Percentiles rank a stretch among this genome's conserved stretches.
Evolutionary conservation across 2,329 filamentous ascomycete species (phyloP).

Genomic region (Xylariaceae sp.): DNA sequence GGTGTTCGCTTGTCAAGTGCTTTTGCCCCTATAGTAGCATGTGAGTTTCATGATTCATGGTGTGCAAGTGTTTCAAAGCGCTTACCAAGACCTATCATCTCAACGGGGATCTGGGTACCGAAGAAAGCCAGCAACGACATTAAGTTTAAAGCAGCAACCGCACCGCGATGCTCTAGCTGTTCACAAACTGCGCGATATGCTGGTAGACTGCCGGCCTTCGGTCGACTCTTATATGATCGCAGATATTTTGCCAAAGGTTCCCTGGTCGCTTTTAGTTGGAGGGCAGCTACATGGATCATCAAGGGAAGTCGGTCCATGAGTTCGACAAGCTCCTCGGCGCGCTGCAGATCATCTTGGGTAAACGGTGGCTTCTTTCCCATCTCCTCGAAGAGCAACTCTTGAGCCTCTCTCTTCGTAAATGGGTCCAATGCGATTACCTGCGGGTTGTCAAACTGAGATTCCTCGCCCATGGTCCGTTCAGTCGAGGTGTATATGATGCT

Average conservation of each 20-base stretch:
- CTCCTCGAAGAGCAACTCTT: slow-evolving; percentile 58
- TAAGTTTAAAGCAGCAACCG: slow-evolving; percentile 56
- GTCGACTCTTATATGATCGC: slow-evolving; percentile 52
- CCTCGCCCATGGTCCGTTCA: slow-evolving; percentile 52
- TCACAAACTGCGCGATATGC: slow-evolving; percentile 47
- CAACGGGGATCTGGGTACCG: slow-evolving; percentile 61
- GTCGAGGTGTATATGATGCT: slow-evolving; percentile 67
- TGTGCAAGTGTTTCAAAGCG: neutral
- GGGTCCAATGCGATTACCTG: slow-evolving; percentile 52
- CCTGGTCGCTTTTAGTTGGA: slow-evolving; percentile 55
- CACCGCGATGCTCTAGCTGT: slow-evolving; percentile 45
- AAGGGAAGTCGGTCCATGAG: slow-evolving; percentile 62
- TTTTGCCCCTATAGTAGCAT: slow-evolving; percentile 36
- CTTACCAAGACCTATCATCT: slow-evolving; percentile 57
- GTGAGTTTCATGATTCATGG: neutral
- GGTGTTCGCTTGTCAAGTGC: slow-evolving; percentile 45
- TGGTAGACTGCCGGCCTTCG: slow-evolving; percentile 48
- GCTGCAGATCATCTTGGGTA: slow-evolving; percentile 50
- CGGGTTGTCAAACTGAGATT: slow-evolving; percentile 56
- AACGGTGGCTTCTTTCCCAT: slow-evolving; percentile 55
- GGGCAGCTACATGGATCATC: slow-evolving; percentile 63
- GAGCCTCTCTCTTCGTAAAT: slow-evolving; percentile 54
- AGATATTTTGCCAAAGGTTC: slow-evolving; percentile 60
- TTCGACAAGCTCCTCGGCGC: slow-evolving; percentile 59
- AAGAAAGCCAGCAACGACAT: slow-evolving; percentile 63